A percentile compares a stretch with the other conserved stretches of the same genome.
Conservation (phyloP, 2,329 filamentous ascomycete genomes). For the Aspergillus sp. region DNA sequence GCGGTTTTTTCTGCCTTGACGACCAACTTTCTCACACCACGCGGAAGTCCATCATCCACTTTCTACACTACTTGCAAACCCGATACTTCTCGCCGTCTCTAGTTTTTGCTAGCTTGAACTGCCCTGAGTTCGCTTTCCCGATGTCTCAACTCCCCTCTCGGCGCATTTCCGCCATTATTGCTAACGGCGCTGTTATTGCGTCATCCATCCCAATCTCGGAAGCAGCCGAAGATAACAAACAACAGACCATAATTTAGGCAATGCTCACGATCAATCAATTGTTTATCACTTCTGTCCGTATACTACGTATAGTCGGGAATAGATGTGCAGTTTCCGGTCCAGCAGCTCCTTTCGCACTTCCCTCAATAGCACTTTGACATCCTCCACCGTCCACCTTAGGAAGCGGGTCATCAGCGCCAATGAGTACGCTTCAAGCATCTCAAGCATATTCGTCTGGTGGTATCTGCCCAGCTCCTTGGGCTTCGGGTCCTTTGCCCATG, state of each 20-base stretch:
- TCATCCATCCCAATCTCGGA: not conserved
- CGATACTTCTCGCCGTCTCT: too few species aligned
- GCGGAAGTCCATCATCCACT: not conserved
- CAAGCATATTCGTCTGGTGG: constrained; percentile 30
- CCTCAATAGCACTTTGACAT: constrained; percentile 40
- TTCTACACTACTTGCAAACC: too few species aligned
- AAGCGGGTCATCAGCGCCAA: constrained; percentile 32
- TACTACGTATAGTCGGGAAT: constrained; percentile 32
- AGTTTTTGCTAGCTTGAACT: not conserved
- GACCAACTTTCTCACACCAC: not conserved
- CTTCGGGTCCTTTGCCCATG: constrained; percentile 49
- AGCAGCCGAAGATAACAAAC: not conserved
- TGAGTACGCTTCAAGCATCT: constrained; percentile 32
- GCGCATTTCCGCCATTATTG: not conserved
- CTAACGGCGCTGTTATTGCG: not conserved
- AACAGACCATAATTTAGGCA: not conserved
- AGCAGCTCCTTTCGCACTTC: constrained; percentile 40
- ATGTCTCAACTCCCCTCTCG: not conserved
- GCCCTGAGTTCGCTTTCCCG: not conserved
- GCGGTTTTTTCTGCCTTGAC: not conserved
- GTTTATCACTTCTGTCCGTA: constrained; percentile 25
- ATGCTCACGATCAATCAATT: not conserved
- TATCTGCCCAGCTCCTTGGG: constrained; percentile 43
- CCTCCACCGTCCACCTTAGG: constrained; percentile 36
- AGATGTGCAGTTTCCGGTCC: constrained; percentile 39